Base-by-base conservation (phyloP, 495 filamentous ascomycete species). In the Achaetomiella virescens region DNA sequence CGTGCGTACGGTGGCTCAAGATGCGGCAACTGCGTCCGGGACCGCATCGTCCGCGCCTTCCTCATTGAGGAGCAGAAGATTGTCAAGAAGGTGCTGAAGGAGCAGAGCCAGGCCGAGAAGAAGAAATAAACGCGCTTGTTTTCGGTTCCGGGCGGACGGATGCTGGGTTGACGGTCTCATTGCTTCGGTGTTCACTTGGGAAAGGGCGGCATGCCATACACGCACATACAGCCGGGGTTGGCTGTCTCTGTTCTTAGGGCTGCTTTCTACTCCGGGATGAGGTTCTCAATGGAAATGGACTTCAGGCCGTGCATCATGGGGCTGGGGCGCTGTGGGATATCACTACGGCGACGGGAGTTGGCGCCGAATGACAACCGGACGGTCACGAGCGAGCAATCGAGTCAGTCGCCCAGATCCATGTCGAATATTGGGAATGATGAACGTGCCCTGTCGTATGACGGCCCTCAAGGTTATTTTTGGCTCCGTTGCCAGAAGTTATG, bases 41-140 rank as follows among this genome's bases (percentile, higher is more conserved):
- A 99, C 81, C 83, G 93, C 63, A 84, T 99, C 62, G 88, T 96
- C 54, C 88, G 95, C 61, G 95, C 93, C 43, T 97, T 97, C 85
- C 78, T 97, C 79, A 97, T 97, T 64, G 93, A 97, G 82, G 93
- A 99, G 84, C 93, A 99, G 82, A 97, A 97, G 90, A 97, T 99
- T 66, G 95, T 99, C 77, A 97, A 99, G 90, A 97, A 97, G 88
- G 93, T 97, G 67, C 84, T 95, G 75, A 92, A 95, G 84, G 90
- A 96, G 72, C 76, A 79, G 66, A 72, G 61, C 67, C 62, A 70
- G 63, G 80, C 87, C 78, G 65, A 73, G 62, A 88, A 91, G 80
- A 95, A 95, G 88, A 88, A 88, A 78, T 82, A 78, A 66, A 64
- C 61, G 42, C 40, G 33, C 54, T 66, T 61, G 37, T 49, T 59